Conservation (phyloP, 306 rosid species). For the Dicorynia guianensis region DNA sequence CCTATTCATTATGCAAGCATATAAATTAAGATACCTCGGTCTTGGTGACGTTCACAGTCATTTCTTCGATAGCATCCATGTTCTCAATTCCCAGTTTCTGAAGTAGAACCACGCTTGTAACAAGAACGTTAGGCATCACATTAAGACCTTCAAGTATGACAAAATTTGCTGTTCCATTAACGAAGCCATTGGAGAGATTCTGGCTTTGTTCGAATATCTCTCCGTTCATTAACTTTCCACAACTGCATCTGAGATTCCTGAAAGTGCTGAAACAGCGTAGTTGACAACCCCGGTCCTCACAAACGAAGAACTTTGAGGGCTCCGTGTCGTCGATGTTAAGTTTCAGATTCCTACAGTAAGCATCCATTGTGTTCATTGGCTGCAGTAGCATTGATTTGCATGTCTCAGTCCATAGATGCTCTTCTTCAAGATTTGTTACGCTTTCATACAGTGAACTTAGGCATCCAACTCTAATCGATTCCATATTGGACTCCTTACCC, state of each 20-base stretch:
- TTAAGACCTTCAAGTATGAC: conserved; percentile 10
- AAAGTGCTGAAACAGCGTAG: neutral
- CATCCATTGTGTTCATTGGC: conserved; percentile 19
- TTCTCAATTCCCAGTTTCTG: neutral
- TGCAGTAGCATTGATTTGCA: conserved; percentile 11
- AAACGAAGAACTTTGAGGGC: neutral
- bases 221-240: neutral
- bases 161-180: neutral
- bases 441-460: conserved; percentile 11
- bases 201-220: neutral
- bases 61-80: neutral
- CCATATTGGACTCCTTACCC: neutral
- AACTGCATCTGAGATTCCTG: neutral
- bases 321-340: conserved; percentile 29
- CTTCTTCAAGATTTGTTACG: neutral
- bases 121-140: conserved; percentile 4
- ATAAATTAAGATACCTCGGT: conserved; percentile 2
- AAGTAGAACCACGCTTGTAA: neutral
- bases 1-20: neutral
- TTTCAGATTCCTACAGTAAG: neutral
- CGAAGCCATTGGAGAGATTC: neutral
- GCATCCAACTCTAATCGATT: neutral
- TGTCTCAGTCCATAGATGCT: neutral
- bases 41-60: conserved; percentile 3
- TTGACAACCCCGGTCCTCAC: neutral